Base-by-base conservation (phyloP, 352 stramenopile species). In the Globisporangium lucens region DNA sequence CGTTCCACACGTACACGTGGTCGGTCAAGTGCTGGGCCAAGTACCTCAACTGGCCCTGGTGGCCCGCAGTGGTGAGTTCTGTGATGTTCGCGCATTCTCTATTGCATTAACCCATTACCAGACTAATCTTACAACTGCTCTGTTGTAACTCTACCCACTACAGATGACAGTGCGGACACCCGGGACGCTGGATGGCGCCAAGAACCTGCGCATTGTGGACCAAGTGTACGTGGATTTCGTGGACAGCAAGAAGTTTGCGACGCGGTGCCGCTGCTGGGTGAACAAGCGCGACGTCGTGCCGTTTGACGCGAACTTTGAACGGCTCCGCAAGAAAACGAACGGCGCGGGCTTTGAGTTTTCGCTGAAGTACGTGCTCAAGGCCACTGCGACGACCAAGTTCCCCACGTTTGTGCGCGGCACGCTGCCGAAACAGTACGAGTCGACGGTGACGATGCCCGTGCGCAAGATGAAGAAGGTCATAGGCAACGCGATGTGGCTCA, bases 21-120 rank as follows among this genome's bases (percentile, higher is more conserved):
- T 67, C 73, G 8, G 83, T 92, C 67, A 92, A 92, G 65, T 90
- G 83, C 64, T 94, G 86, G 86, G 82, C 85, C 56, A 91, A 89
- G 63, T 94, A 90, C 68, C 73, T 82, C 17, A 94, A 94, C 59
- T 94, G 83, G 82, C 86, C 83, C 1, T 72, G 79, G 55, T 94
- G 86, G 86, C 83, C 86, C 3, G 85, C 82, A 4, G 24, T 94
- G 33, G 85, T 94, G 52, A n/a, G 76, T 73, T 2, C 46, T 27
- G n/a, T 13, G 41, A 27, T 2, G 17, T 61, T 17, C 27, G 41
- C 46, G 53, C 27, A 35, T 13, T 20, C 27, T 29, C 9, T 41
- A 24, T 55, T 29, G 36, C 7, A 15, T 57, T 65, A 53, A 49
- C 6, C 5, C 41, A 6, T 22, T 20, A n/a, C 4, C 41, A 49